Evolutionary conservation across 2,329 filamentous ascomycete genomes (phyloP).

Genomic region (Fusarium nematophilum): DNA sequence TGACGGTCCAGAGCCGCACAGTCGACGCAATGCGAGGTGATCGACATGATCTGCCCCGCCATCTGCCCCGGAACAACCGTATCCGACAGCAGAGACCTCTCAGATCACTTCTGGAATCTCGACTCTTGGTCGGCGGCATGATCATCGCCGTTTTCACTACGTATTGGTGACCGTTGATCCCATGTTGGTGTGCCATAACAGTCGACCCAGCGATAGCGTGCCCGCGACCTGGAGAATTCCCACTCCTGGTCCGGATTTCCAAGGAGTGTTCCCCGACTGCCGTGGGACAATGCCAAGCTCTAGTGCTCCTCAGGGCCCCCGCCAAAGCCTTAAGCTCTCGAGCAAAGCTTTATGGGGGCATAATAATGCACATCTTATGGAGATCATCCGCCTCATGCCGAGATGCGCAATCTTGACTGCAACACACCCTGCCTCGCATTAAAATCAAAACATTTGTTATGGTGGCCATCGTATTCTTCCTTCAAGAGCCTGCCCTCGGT

Average conservation of each 20-base stretch:
- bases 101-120: constrained; percentile 24
- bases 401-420: constrained; percentile 6
- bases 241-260: neutral
- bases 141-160: constrained; percentile 4
- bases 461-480: constrained; percentile 1
- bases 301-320: constrained; percentile 22
- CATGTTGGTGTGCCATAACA: neutral
- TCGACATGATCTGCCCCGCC: constrained; percentile 45
- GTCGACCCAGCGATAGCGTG: neutral
- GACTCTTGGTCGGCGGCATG: constrained; percentile 8
- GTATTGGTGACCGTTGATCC: constrained; percentile 1
- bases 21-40: constrained; percentile 31
- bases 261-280: too few species aligned
- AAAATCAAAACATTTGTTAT: neutral
- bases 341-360: constrained; percentile 22
- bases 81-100: constrained; percentile 33
- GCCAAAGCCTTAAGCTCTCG: constrained; percentile 21
- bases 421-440: neutral
- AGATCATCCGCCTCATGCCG: constrained; percentile 35
- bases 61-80: constrained; percentile 35
- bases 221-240: neutral
- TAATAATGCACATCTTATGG: constrained; percentile 45
- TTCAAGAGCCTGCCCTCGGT: neutral
- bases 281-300: constrained; percentile 15
- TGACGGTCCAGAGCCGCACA: constrained; percentile 38